A percentile compares a stretch with the other conserved stretches of the same genome.
Evolutionary conservation across 176 grass and related monocot species (phyloP).

Genomic region (Tillandsia fasciculata): DNA sequence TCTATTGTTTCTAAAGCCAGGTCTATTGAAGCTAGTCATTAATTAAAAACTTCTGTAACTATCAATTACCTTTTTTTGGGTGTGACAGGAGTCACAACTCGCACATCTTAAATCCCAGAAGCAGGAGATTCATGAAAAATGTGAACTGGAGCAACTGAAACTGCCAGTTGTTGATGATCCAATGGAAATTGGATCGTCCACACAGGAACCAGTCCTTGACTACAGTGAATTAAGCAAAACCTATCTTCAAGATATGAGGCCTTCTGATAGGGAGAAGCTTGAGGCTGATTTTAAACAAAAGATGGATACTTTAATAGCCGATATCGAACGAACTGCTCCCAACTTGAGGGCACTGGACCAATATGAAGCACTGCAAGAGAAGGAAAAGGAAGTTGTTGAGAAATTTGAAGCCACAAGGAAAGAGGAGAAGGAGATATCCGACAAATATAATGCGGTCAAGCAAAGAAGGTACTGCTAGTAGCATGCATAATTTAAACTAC

Average conservation of each 20-base stretch:
- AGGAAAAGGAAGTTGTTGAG: conserved; percentile 83
- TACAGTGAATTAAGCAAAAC: conserved; percentile 63
- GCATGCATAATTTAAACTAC: background rate
- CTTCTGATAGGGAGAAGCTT: conserved; percentile 68
- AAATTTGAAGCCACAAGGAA: conserved; percentile 89
- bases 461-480: conserved; percentile 53
- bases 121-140: conserved; percentile 69
- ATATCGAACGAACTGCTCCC: conserved; percentile 83
- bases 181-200: conserved; percentile 59
- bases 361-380: conserved; percentile 74
- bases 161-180: conserved; percentile 69
- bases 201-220: conserved; percentile 41
- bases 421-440: conserved; percentile 85
- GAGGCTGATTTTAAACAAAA: conserved; percentile 81
- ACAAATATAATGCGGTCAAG: conserved; percentile 71
- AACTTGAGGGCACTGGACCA: conserved; percentile 95
- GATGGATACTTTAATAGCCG: conserved; percentile 47
- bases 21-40: background rate
- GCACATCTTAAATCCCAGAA: conserved; percentile 50
- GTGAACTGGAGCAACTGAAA: conserved; percentile 81
- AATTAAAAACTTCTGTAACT: background rate
- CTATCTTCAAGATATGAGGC: conserved; percentile 55
- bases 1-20: background rate
- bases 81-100: conserved; percentile 58
- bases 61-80: conserved; percentile 21